Evolutionary conservation across 495 filamentous ascomycete species (phyloP).

Genomic region (Pyronema omphalodes): DNA sequence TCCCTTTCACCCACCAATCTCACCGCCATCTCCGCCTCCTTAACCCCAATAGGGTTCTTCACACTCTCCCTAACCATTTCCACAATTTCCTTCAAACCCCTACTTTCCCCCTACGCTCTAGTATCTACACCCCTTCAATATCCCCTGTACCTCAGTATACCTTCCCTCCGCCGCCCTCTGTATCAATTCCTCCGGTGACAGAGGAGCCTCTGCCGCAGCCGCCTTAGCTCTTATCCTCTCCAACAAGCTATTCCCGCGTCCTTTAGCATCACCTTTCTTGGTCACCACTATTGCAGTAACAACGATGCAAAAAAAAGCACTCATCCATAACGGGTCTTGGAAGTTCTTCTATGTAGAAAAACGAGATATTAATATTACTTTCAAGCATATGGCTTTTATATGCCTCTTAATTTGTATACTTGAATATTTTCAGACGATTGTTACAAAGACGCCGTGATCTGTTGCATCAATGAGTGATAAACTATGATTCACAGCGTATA

Average conservation of each 20-base stretch:
- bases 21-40: constrained; percentile 20
- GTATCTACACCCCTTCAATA: constrained; percentile 15
- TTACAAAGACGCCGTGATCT: too few relatives aligned
- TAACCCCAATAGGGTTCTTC: constrained; percentile 16
- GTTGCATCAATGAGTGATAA: too few relatives aligned
- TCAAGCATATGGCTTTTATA: too few relatives aligned
- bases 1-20: constrained; percentile 15
- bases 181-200: constrained; percentile 11
- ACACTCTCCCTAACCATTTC: constrained; percentile 19
- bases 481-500: too few relatives aligned
- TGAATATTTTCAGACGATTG: too few relatives aligned
- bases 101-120: constrained; percentile 15
- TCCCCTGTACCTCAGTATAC: constrained; percentile 16
- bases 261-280: too few relatives aligned
- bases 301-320: too few relatives aligned
- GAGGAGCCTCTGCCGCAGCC: constrained; percentile 11
- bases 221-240: constrained; percentile 21
- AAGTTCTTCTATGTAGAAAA: too few relatives aligned
- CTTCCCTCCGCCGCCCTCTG: constrained; percentile 13
- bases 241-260: constrained; percentile 11
- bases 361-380: too few relatives aligned
- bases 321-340: too few relatives aligned
- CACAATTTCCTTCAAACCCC: constrained; percentile 15
- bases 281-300: too few relatives aligned
- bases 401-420: too few relatives aligned